Evolutionary conservation across 345 rosid species (phyloP).

Genomic region (Gossypium longicalyx): DNA sequence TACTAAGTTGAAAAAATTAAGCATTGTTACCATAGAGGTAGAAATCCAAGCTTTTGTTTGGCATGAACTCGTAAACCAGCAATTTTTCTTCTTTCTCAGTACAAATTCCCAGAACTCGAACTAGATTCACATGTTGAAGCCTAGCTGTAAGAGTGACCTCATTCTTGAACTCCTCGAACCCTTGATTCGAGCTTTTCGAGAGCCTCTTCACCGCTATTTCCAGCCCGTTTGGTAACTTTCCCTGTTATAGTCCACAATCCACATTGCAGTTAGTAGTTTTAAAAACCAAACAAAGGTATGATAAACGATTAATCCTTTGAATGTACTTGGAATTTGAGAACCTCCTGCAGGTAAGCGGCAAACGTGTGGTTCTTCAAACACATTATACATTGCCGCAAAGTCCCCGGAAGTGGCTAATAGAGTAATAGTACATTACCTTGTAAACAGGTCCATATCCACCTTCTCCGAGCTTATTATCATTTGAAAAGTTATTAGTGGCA

Average conservation of each 20-base stretch:
- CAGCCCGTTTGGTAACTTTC: neutral
- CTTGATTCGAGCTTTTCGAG: slow-evolving; percentile 6
- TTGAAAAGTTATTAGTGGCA: slow-evolving; percentile 19
- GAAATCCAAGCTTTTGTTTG: slow-evolving; percentile 22
- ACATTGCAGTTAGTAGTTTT: neutral
- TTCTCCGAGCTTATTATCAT: slow-evolving; percentile 19
- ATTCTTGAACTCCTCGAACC: slow-evolving; percentile 23
- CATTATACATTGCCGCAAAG: neutral
- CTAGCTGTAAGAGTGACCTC: slow-evolving; percentile 14
- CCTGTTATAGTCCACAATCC: neutral
- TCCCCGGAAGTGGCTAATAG: neutral
- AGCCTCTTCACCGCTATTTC: slow-evolving; percentile 9
- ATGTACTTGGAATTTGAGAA: too few species aligned
- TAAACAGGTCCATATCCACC: slow-evolving; percentile 26
- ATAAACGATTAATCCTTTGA: too few species aligned
- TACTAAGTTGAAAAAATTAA: neutral
- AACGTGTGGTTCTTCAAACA: neutral
- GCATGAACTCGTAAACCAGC: slow-evolving; percentile 18
- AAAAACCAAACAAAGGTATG: neutral
- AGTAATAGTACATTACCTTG: neutral
- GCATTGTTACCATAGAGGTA: slow-evolving; percentile 23
- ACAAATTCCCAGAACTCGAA: slow-evolving; percentile 13
- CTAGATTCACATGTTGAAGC: slow-evolving; percentile 13
- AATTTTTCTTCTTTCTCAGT: slow-evolving; percentile 18
- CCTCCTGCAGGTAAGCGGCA: neutral